These are phyloP conservation scores for Lactifluus pinguis DNA, from an alignment of 768 basidiomycete species.

Conservation along the genomic window DNA sequence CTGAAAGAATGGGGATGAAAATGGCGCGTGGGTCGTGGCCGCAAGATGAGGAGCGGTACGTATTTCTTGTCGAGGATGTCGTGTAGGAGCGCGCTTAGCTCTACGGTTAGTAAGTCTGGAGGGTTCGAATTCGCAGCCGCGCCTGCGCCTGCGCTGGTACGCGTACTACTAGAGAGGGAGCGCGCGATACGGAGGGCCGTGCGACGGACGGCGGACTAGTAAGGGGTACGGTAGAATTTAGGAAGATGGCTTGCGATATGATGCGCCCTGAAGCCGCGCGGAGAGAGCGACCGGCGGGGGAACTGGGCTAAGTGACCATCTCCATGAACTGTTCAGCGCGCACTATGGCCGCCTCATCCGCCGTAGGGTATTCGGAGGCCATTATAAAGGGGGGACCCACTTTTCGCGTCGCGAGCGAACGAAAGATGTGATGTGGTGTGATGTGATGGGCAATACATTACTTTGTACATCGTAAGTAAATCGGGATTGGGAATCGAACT, in stretches of 20 bases:
- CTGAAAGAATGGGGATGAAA: not conserved
- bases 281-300: constrained; percentile 49
- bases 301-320: constrained; percentile 50
- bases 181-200: constrained; percentile 65
- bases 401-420: not conserved
- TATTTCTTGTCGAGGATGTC: not conserved
- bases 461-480: not conserved
- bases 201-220: constrained; percentile 70
- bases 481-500: not conserved
- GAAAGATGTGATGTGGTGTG: no score
- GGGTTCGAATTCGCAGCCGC: constrained; percentile 10
- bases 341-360: constrained; percentile 43
- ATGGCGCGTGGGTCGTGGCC: not conserved
- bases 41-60: no score
- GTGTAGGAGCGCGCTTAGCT: not conserved
- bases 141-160: not conserved
- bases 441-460: not conserved
- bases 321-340: constrained; percentile 60
- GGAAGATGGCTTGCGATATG: not conserved
- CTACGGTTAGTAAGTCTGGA: constrained; percentile 57
- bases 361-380: constrained; percentile 40
- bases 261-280: not conserved
- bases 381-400: not conserved
- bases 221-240: not conserved
- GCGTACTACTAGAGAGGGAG: constrained; percentile 27